Base-by-base conservation (phyloP, 1,284 basidiomycete species). In the Afroboletus lepidellus region DNA sequence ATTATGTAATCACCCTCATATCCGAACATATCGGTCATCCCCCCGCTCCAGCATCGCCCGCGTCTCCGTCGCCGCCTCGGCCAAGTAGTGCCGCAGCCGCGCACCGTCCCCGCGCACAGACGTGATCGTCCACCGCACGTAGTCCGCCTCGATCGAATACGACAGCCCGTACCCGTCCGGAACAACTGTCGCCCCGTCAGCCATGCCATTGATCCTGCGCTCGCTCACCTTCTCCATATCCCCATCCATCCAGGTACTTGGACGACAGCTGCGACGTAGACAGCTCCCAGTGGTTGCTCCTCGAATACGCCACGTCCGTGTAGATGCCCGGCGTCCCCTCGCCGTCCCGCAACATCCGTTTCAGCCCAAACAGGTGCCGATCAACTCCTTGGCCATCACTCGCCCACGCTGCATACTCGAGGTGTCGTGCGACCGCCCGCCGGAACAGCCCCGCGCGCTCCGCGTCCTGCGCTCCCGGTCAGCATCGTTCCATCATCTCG, bases 331-430 rank as follows among this genome's bases (percentile, higher is more conserved):
- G 94, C 34, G 89, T 55, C 50, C 79, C 69, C 72, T 98, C 95
- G 36, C 85, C 90, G 24, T 84, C 80, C 53, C 79, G 76, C 47
- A 98, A 62, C 59, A 92, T 74, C 76, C 87, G 90, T 78, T 94
- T 97, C 61, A 98, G 73, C 15, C 94, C 97, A 69, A 96, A 98
- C 51, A 99, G 74, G 73, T 99, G 96, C 36, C 96, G 81, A 71
- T 99, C 97, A 24, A 99, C 94, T 47, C 95, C 97, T 70, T 93
- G 88, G 0, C 90, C 96, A 58, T 97, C 92, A 5, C 94, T 92
- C 1, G 95, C 94, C 85, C 92, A 94, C 5, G 80, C 77, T 3
- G 91, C 85, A 70, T 98, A 98, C 68, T 90, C 81, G 59, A 93
- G 76, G 73, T 99, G 97, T 43, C 94, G 80, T 37, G 80, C 74